Evolutionary conservation across 225 moss, liverwort and hornwort genomes (phyloP).

Genomic region (Ulota crispa): DNA sequence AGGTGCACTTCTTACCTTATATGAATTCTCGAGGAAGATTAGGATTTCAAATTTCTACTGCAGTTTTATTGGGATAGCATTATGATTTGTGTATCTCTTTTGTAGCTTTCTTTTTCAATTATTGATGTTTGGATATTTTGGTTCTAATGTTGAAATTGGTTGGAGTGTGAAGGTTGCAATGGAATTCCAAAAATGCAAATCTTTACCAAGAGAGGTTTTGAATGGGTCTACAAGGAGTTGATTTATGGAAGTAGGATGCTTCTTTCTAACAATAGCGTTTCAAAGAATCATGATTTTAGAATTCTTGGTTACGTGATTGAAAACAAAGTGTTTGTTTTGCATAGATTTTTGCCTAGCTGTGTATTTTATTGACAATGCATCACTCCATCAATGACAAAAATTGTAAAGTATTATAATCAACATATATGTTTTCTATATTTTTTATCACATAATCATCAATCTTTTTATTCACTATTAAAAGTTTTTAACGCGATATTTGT

Average conservation of each 20-base stretch:
- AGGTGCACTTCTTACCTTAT: slow-evolving; percentile 32
- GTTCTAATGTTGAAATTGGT: background rate
- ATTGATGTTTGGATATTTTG: background rate
- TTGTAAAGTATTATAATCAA: background rate
- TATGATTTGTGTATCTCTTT: background rate
- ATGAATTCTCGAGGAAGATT: background rate
- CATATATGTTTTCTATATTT: background rate
- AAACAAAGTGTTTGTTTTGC: background rate
- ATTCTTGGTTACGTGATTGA: background rate
- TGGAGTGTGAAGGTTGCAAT: slow-evolving; percentile 49
- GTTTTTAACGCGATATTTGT: too few species aligned
- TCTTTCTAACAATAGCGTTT: background rate
- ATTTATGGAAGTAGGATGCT: slow-evolving; percentile 19
- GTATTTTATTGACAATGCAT: background rate
- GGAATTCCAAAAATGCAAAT: slow-evolving; percentile 63
- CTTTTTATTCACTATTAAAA: too few species aligned
- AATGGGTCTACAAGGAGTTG: slow-evolving; percentile 43
- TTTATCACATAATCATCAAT: background rate
- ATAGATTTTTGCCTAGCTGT: background rate
- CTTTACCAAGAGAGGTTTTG: slow-evolving; percentile 24
- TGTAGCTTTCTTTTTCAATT: background rate
- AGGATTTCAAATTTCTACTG: background rate
- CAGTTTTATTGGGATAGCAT: background rate
- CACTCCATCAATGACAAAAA: background rate
- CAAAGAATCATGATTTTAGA: background rate